phyloP scores from a whole-genome alignment of 2,329 filamentous ascomycete species.

The Coccinonectria pachysandricola region DNA sequence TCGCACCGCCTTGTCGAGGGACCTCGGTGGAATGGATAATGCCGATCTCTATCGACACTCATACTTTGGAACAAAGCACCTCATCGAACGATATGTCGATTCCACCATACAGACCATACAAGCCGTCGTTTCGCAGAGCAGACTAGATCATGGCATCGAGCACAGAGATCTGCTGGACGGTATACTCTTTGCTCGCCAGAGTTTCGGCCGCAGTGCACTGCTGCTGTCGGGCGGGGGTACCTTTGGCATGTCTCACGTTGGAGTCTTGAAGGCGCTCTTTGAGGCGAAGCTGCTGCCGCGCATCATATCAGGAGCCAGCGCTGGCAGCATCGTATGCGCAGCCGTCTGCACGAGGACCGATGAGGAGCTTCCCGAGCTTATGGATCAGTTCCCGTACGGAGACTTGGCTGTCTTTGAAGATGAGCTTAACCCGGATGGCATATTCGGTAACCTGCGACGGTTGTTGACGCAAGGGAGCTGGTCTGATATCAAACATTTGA shows the following conservation, averaged over 20 bases:
- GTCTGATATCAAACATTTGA: conserved; percentile 75
- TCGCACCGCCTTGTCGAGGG: conserved; percentile 68
- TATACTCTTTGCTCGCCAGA: conserved; percentile 62
- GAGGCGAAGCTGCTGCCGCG: conserved; percentile 66
- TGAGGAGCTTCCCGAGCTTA: conserved; percentile 61
- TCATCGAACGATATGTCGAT: conserved; percentile 81
- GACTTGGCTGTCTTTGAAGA: conserved; percentile 73
- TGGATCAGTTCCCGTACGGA: conserved; percentile 66
- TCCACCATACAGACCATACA: conserved; percentile 67
- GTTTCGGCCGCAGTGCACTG: conserved; percentile 75
- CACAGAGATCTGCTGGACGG: conserved; percentile 53
- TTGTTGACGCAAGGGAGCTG: conserved; percentile 74
- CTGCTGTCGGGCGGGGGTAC: conserved; percentile 79
- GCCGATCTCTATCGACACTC: conserved; percentile 73
- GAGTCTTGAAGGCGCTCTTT: conserved; percentile 73
- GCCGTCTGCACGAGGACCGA: conserved; percentile 71
- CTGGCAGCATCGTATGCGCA: conserved; percentile 75
- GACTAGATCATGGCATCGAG: conserved; percentile 43
- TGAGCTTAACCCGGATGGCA: conserved; percentile 43
- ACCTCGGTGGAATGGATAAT: conserved; percentile 79
- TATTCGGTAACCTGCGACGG: conserved; percentile 59
- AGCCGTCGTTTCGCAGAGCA: conserved; percentile 54
- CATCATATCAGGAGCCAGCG: conserved; percentile 80
- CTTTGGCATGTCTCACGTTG: conserved; percentile 87
- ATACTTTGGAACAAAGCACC: conserved; percentile 72